phyloP scores from a whole-genome alignment of 192 early-diverging fungal genomes.

The Pecoramyces ruminantium region DNA sequence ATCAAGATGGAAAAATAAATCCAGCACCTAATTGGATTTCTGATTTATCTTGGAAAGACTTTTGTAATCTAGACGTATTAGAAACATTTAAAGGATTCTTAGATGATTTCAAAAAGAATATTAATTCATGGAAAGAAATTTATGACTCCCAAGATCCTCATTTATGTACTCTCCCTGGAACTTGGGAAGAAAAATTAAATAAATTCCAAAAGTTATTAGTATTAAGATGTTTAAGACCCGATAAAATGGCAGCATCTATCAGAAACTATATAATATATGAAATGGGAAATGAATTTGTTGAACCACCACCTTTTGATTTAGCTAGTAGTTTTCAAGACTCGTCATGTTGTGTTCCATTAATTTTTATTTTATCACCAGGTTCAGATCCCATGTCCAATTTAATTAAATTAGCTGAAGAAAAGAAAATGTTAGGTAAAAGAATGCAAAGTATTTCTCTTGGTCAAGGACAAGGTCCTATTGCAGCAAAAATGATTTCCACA shows the following conservation, averaged over 20 bases:
- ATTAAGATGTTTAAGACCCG: conserved; percentile 27
- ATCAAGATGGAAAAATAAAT: background rate
- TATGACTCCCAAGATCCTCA: conserved; percentile 33
- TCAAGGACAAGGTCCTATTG: conserved; percentile 46
- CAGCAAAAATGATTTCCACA: conserved; percentile 28
- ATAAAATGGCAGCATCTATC: conserved; percentile 32
- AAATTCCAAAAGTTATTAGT: conserved; percentile 29
- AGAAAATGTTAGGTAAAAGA: conserved; percentile 29
- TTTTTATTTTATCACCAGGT: conserved; percentile 40
- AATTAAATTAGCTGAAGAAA: conserved; percentile 33
- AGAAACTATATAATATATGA: conserved; percentile 29
- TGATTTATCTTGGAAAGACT: conserved; percentile 30
- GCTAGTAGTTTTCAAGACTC: conserved; percentile 39
- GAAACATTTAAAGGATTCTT: conserved; percentile 19
- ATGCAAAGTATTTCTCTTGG: conserved; percentile 36
- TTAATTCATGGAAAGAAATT: conserved; percentile 21
- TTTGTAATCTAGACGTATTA: conserved; percentile 20
- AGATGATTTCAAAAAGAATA: conserved; percentile 10
- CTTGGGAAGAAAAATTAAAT: conserved; percentile 19
- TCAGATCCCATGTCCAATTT: conserved; percentile 39
- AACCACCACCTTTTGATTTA: conserved; percentile 40
- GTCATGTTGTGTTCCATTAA: conserved; percentile 23
- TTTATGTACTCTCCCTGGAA: conserved; percentile 1
- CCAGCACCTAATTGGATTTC: conserved; percentile 17
- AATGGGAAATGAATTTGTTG: conserved; percentile 35